Base-by-base conservation (phyloP, 2,329 filamentous ascomycete species). In the Emmonsia crescens region DNA sequence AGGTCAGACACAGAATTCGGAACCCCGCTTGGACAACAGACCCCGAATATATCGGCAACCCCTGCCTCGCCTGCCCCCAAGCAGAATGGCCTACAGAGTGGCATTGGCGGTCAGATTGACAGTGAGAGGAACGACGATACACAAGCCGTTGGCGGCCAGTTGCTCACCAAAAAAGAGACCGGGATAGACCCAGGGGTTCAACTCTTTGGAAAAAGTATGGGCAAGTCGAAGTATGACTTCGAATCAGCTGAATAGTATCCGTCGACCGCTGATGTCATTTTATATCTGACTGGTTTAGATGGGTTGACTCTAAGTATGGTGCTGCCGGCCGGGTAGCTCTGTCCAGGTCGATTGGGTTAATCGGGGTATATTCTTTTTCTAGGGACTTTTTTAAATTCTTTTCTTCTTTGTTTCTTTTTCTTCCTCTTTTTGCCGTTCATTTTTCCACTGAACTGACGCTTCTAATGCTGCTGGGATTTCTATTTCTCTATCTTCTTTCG, bases 191-290 rank as follows among this genome's bases (percentile, higher is more conserved):
- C 14, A 19, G 27, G 16, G n/a, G 36, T 44, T 4, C 38, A 44
- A 2, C 38, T 31, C 16, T 57, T 57, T 42, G 33, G 54, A n/a
- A 42, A n/a, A 10, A 24, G n/a, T 54, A 55, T 52, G 36, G 52
- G 55, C 2, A 62, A 61, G 14, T 48, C 52, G 29, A 44, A 46
- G 33, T 63, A 63, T 56, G 63, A 66, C 31, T 63, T 65, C 19
- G 60, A 65, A n/a, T 65, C 60, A 1, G 46, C 49, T 8, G 49
- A 46, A 14, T 48, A 24, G 38, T 31, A n/a, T 14, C 60, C 36
- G n/a, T 65, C 59, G 16, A 60, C 62, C 19, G 60, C 57, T 2
- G 65, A 63, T 8, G 57, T 62, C 10, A 24, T 48, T 12, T 24
- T 16, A 40, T 65, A 64, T 54, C 49, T 62, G 16, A 24, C 59